These are phyloP conservation scores for Prunus davidiana DNA, from an alignment of 306 rosid genomes.

Conservation along the genomic window DNA sequence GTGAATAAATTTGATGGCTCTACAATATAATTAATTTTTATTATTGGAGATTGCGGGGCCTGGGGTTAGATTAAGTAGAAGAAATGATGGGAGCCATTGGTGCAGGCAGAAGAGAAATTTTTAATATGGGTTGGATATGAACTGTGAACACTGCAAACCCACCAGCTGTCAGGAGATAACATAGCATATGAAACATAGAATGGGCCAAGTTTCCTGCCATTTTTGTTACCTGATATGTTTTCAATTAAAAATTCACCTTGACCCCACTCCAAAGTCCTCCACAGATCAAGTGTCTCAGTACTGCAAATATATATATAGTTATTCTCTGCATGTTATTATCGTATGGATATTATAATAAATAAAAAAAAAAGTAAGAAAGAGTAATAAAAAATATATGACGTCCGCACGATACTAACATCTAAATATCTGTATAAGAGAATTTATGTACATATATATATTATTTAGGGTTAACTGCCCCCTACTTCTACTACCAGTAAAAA, in stretches of 20 bases:
- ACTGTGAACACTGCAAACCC: slow-evolving; percentile 13
- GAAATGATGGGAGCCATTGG: too few relatives aligned
- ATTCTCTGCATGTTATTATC: too few relatives aligned
- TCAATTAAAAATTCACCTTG: background rate
- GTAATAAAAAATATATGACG: too few relatives aligned
- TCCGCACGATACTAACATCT: fast-evolving
- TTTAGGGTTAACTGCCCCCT: too few relatives aligned
- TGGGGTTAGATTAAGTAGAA: background rate
- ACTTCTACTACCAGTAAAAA: too few relatives aligned
- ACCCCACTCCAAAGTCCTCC: background rate
- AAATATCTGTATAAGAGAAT: fast-evolving
- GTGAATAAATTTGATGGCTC: too few relatives aligned
- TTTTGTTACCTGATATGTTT: background rate
- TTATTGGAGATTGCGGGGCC: background rate
- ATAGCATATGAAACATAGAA: background rate
- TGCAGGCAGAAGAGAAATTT: slow-evolving; percentile 4
- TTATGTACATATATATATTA: too few relatives aligned
- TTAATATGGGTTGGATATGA: slow-evolving; percentile 32
- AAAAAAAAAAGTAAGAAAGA: fast-evolving
- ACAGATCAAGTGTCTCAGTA: too few relatives aligned
- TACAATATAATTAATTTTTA: too few relatives aligned
- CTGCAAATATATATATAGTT: too few relatives aligned
- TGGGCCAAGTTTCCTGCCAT: background rate
- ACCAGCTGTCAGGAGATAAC: background rate
- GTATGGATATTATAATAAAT: fast-evolving